Base-by-base conservation (phyloP, 257 asterid genomes). In the Eucommia ulmoides region DNA sequence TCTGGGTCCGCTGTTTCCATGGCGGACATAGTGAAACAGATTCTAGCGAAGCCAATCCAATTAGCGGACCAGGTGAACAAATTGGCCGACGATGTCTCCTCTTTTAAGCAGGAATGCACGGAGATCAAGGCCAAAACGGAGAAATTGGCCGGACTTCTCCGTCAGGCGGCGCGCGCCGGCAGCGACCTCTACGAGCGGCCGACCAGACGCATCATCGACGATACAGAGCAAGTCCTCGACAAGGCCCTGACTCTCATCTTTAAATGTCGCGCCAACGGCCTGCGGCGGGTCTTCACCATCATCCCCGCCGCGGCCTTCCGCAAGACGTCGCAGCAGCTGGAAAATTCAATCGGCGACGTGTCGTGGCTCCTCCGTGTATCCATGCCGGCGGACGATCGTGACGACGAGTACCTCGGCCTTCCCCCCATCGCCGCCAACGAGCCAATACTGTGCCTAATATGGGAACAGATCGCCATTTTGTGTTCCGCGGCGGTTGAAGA, bases 1-100 rank as follows among this genome's bases (percentile, higher is more conserved):
- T n/a, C n/a, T n/a, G n/a, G n/a, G n/a, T n/a, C n/a, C n/a, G n/a
- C n/a, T n/a, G n/a, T n/a, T n/a, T 22, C 17, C 25, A 64, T 64
- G 69, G 64, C 60, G 60, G 69, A 64, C 60, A 38, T 57, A 12
- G 69, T 57, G 33, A 64, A 64, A 45, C 64, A 64, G 33, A 64
- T 64, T 14, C 38, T 64, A 33, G 52, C 55, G n/a, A 41, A 53
- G 52, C 64, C 69, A 19, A 57, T 64, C 33, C 64, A 64, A 57
- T 58, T 64, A 47, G 69, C 64, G 9, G 64, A 64, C 58, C 69
- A 64, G 54, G 47, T 57, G 2, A 50, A 49, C 41, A 64, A 64
- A 41, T 49, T 47, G 2, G 64, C 69, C 11, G 59, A 56, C 20
- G 64, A 25, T 20, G 53, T 53, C 9, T 21, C 50, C 33, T 42